phyloP scores from a whole-genome alignment of 2,329 filamentous ascomycete genomes.

The Ophiocordyceps camponoti-leonardi region DNA sequence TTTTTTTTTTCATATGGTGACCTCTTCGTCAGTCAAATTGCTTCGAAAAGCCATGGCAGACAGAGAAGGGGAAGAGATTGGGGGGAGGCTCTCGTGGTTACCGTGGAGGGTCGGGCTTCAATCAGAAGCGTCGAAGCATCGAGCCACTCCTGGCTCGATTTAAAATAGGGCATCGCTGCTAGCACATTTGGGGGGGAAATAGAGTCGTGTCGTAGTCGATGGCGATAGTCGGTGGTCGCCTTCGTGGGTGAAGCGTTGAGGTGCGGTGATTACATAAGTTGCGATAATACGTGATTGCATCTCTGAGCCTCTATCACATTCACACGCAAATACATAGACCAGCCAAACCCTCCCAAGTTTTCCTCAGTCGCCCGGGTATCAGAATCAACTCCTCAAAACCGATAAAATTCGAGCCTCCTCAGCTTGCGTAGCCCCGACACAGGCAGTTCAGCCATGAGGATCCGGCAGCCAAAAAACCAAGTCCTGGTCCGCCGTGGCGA shows the following conservation, averaged over 20 bases:
- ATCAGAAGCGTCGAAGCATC: conserved; percentile 73
- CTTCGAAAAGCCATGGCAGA: neutral
- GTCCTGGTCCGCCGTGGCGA: conserved; percentile 79
- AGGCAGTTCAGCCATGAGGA: conserved; percentile 21
- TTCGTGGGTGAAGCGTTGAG: neutral
- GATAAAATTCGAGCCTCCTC: neutral
- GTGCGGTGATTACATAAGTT: neutral
- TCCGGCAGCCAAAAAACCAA: conserved; percentile 65
- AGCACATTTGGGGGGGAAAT: neutral
- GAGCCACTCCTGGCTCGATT: conserved; percentile 79
- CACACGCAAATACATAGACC: too few relatives aligned
- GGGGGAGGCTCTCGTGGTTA: conserved; percentile 22
- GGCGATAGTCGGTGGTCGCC: neutral
- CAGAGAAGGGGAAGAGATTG: neutral
- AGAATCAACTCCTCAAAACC: neutral
- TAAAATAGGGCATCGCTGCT: conserved; percentile 57
- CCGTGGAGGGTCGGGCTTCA: conserved; percentile 69
- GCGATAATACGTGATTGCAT: too few relatives aligned
- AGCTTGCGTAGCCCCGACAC: neutral
- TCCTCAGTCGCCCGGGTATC: neutral
- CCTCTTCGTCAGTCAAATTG: neutral
- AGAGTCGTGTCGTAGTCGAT: neutral
- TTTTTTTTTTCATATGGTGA: neutral
- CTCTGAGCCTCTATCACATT: too few relatives aligned
- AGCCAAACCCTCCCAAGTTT: too few relatives aligned